phyloP scores from a whole-genome alignment of 1,284 basidiomycete genomes.

The Rhizopogon parksii region DNA sequence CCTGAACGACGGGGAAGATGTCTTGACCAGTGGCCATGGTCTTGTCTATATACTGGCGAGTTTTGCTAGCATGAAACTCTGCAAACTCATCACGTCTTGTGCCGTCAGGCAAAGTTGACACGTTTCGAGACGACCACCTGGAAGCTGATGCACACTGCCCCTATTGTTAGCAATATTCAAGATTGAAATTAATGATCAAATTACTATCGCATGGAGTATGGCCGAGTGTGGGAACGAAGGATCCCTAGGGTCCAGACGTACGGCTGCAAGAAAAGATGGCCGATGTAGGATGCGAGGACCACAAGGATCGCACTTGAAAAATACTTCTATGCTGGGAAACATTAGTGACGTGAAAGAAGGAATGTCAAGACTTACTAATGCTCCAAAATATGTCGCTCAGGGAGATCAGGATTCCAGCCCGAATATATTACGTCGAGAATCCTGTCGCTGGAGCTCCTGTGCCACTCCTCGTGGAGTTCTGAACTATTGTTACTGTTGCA shows the following conservation, averaged over 20 bases:
- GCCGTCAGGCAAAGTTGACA: slow-evolving; percentile 61
- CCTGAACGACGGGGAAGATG: slow-evolving; percentile 79
- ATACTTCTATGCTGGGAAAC: slow-evolving; percentile 59
- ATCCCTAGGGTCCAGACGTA: slow-evolving; percentile 70
- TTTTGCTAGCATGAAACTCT: slow-evolving; percentile 78
- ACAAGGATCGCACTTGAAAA: slow-evolving; percentile 79
- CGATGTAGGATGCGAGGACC: slow-evolving; percentile 71
- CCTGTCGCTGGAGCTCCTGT: slow-evolving; percentile 38
- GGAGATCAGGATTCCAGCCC: slow-evolving; percentile 78
- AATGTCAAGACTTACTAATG: slow-evolving; percentile 55
- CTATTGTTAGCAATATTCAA: slow-evolving; percentile 14
- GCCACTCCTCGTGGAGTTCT: slow-evolving; percentile 34
- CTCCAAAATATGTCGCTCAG: slow-evolving; percentile 60
- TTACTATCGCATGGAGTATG: slow-evolving; percentile 74
- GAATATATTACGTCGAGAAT: slow-evolving; percentile 60
- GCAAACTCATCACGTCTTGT: slow-evolving; percentile 71
- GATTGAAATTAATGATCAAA: slow-evolving; percentile 7
- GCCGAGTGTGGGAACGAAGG: slow-evolving; percentile 75
- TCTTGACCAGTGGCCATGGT: slow-evolving; percentile 80
- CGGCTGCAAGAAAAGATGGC: slow-evolving; percentile 69
- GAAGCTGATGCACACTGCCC: slow-evolving; percentile 75
- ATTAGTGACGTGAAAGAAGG: slow-evolving; percentile 4
- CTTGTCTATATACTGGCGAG: slow-evolving; percentile 74
- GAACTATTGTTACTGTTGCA: slow-evolving; percentile 47
- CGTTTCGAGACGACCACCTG: slow-evolving; percentile 67